These are phyloP conservation scores for Ophiostoma perfectum DNA, from an alignment of 2,329 filamentous ascomycete genomes.

Conservation along the genomic window DNA sequence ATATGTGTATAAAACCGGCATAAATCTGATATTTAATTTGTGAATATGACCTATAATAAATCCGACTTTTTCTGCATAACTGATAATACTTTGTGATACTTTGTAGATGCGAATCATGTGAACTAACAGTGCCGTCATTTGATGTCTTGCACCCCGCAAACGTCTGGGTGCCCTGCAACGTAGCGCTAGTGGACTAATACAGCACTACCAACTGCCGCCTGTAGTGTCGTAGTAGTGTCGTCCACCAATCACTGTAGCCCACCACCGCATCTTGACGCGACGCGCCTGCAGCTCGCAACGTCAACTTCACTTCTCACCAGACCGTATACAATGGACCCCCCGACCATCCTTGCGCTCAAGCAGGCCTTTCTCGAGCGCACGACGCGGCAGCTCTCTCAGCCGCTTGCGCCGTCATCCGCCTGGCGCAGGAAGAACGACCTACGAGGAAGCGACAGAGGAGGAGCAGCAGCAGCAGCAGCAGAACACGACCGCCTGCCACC, in stretches of 20 bases:
- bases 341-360: constrained; percentile 58
- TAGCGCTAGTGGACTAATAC: background rate
- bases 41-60: too few relatives aligned
- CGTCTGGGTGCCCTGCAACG: too few relatives aligned
- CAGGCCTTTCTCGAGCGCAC: constrained; percentile 58
- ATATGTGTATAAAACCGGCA: too few relatives aligned
- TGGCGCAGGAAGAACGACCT: constrained; percentile 47
- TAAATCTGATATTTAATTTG: too few relatives aligned
- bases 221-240: background rate
- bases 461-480: background rate
- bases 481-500: constrained; percentile 39
- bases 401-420: constrained; percentile 49
- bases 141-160: too few relatives aligned
- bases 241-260: background rate
- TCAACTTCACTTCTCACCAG: background rate
- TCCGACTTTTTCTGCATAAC: too few relatives aligned
- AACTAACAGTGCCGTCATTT: too few relatives aligned
- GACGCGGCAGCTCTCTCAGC: constrained; percentile 57
- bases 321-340: constrained; percentile 32
- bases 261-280: background rate
- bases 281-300: background rate
- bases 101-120: too few relatives aligned
- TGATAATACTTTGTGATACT: too few relatives aligned
- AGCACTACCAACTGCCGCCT: background rate
- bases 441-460: constrained; percentile 20